Base-by-base conservation (phyloP, 2,329 filamentous ascomycete species). In the Xylariales sp. region DNA sequence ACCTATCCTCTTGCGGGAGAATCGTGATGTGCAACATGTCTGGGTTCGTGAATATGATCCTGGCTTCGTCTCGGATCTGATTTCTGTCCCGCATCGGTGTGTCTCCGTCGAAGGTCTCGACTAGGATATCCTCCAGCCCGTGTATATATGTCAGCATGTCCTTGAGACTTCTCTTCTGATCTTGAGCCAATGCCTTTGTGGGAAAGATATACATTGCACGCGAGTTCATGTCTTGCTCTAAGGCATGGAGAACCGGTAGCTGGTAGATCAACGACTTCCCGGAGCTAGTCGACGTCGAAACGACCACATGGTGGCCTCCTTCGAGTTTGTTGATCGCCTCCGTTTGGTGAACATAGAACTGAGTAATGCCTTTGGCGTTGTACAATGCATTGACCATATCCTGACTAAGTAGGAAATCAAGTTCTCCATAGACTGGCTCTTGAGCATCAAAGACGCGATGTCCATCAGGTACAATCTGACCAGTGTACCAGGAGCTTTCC, bases 231-330 rank as follows among this genome's bases (percentile, higher is more conserved):
- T 97, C 86, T 39, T 79, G 71, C 61, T 98, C 91, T 2, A 98
- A 68, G 37, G 88, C 85, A 57, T 95, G 82, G 9, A 98, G 67
- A 32, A 98, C 88, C 0, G 93, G 93, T 12, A 98, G 76, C 56
- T 98, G 93, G 57, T 97, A 98, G 46, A 98, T 96, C n/a, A 98
- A 69, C 5, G 89, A 96, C 62, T 98, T 98, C 9, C 93, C 93
- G 1, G 93, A 98, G 57, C 88, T 95, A 0, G 93, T 98, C 0
- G 91, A 95, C 0, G 93, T 98, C 2, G 90, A 84, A 2, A 98
- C 84, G 38, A 98, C 91, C 11, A 97, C 88, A 59, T 96, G 82
- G 27, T 84, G 78, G 0, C 89, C 91, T 3, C 84, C 78, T 42
- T 91, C 75, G 2, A 98, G 70, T 46, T 84, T 80, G 56, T 98